Percentiles rank a stretch among this genome's conserved stretches.
These are phyloP conservation scores for Melaleuca quinquenervia DNA, from an alignment of 345 rosid species.

Conservation along the genomic window DNA sequence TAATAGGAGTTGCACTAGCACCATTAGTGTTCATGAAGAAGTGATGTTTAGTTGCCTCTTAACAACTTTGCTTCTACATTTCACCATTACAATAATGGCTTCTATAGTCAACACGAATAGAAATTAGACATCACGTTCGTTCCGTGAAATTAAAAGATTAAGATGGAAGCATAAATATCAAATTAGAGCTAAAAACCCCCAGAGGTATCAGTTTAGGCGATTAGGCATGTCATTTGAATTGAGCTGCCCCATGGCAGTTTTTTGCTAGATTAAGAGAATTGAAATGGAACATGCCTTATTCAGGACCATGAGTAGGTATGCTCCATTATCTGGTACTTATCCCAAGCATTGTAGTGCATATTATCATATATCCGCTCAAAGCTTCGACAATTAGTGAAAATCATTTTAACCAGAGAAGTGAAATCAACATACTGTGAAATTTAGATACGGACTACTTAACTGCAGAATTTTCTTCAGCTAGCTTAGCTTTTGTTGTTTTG, in stretches of 20 bases:
- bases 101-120: not conserved
- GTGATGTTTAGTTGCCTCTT: not conserved
- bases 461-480: not conserved
- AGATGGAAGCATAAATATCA: not conserved
- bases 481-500: not conserved
- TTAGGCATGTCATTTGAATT: not conserved
- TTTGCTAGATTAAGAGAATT: not conserved
- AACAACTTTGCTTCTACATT: not conserved
- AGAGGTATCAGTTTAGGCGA: not conserved
- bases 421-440: no score
- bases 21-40: not conserved
- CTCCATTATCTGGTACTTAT: not conserved
- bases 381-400: no score
- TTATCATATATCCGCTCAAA: not conserved
- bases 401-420: no score
- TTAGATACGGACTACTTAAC: not conserved
- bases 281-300: not conserved
- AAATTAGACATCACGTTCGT: not conserved
- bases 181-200: not conserved
- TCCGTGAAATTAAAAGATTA: not conserved
- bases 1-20: not conserved
- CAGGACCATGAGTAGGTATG: not conserved
- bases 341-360: not conserved
- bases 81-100: not conserved
- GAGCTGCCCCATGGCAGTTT: not conserved